Evolutionary conservation across 129 eudicot genomes (phyloP).

Genomic region (Pittosporum tobira): DNA sequence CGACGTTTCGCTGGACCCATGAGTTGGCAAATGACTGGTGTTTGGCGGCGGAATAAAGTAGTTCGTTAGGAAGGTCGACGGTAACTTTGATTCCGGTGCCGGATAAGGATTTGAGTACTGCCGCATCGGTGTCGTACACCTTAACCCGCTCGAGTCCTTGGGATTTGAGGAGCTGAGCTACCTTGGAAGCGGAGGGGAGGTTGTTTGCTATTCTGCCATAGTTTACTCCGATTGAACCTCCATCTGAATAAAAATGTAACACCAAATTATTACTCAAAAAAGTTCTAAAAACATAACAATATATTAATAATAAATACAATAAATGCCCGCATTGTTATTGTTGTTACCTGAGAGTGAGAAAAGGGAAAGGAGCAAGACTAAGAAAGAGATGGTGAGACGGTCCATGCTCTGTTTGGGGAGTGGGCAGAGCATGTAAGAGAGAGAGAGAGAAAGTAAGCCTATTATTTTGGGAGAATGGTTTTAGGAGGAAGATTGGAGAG

Average conservation of each 20-base stretch:
- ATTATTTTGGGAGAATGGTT: no score
- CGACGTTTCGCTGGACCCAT: constrained; percentile 61
- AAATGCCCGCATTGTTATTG: no score
- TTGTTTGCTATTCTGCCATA: constrained; percentile 76
- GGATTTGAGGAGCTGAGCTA: constrained; percentile 55
- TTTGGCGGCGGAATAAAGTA: constrained; percentile 52
- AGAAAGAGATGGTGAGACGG: constrained; percentile 7
- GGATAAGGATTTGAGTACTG: constrained; percentile 56
- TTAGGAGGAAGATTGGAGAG: no score
- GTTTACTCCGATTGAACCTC: constrained; percentile 79
- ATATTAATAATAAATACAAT: no score
- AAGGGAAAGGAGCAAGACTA: constrained; percentile 23
- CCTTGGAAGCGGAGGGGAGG: constrained; percentile 67
- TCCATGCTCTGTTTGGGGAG: constrained; percentile 33
- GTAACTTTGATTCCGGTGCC: constrained; percentile 56
- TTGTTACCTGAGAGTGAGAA: constrained; percentile 29
- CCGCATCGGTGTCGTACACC: constrained; percentile 79
- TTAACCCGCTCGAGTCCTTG: constrained; percentile 63
- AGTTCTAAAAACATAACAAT: no score
- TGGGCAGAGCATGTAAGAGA: constrained; percentile 13
- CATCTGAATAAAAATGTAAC: constrained; percentile 41
- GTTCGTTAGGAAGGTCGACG: constrained; percentile 79
- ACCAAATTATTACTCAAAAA: not conserved
- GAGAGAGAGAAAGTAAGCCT: no score
- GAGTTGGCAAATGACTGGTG: constrained; percentile 46